Evolutionary conservation across 768 basidiomycete species (phyloP).

Genomic region (Fibroporia radiculosa): DNA sequence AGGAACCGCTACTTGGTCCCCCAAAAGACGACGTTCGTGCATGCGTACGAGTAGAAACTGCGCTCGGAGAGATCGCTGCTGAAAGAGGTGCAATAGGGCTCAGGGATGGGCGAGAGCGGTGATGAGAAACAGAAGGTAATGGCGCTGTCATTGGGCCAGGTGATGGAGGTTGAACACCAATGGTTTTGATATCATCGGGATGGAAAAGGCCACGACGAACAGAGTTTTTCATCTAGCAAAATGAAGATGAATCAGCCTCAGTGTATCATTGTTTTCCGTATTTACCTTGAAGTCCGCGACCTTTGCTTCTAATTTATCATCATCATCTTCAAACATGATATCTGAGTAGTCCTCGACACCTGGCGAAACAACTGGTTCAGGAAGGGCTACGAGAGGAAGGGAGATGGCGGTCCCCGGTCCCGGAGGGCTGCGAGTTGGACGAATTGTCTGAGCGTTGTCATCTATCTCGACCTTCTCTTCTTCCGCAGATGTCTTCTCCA

Average conservation of each 20-base stretch:
- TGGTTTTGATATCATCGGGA: conserved; percentile 81
- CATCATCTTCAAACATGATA: conserved; percentile 72
- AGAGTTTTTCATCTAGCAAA: conserved; percentile 56
- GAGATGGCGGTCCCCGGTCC: conserved; percentile 31
- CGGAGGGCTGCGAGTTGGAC: conserved; percentile 66
- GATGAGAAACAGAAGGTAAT: conserved; percentile 46
- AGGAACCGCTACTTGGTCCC: conserved; percentile 39
- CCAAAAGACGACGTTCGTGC: conserved; percentile 43
- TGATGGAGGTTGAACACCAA: conserved; percentile 42
- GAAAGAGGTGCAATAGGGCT: conserved; percentile 30
- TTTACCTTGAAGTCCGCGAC: conserved; percentile 78
- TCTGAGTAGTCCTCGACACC: conserved; percentile 93
- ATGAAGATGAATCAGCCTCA: background rate
- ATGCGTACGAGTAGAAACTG: conserved; percentile 30
- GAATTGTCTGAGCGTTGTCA: conserved; percentile 75
- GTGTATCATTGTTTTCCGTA: background rate
- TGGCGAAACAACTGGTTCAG: conserved; percentile 52
- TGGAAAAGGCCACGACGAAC: conserved; percentile 74
- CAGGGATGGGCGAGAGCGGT: conserved; percentile 45
- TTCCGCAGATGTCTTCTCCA: conserved; percentile 52
- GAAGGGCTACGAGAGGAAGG: conserved; percentile 48
- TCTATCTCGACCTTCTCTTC: conserved; percentile 47
- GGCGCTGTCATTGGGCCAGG: conserved; percentile 66
- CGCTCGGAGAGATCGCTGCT: conserved; percentile 12
- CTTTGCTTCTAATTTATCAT: conserved; percentile 61